These are phyloP conservation scores for Cucurbita argyrosperma DNA, from an alignment of 306 rosid genomes.

Conservation along the genomic window DNA sequence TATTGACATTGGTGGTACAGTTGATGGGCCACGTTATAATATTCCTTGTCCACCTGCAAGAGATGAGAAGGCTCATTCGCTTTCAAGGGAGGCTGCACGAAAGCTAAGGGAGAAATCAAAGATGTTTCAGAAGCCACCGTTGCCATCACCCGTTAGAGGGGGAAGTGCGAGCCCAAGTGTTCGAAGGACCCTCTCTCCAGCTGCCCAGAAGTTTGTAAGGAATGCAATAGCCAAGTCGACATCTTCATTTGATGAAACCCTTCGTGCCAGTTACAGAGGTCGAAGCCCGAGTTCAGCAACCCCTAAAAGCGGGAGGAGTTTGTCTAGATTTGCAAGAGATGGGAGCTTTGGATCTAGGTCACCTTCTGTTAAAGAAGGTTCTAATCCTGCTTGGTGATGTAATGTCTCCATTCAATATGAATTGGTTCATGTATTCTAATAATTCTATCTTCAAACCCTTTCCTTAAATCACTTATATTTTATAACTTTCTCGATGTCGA, in stretches of 20 bases:
- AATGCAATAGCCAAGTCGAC: conserved; percentile 74
- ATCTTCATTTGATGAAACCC: conserved; percentile 75
- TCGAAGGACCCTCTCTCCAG: conserved; percentile 72
- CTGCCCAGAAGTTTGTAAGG: conserved; percentile 93
- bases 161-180: conserved; percentile 87
- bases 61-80: conserved; percentile 85
- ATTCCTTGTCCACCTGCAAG: conserved; percentile 59
- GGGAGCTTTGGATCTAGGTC: conserved; percentile 59
- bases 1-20: conserved; percentile 66
- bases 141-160: conserved; percentile 75
- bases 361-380: conserved; percentile 69
- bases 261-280: conserved; percentile 93
- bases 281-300: conserved; percentile 59
- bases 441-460: background rate
- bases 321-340: conserved; percentile 66
- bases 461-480: background rate
- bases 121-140: conserved; percentile 74
- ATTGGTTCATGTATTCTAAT: conserved; percentile 1
- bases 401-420: conserved; percentile 1
- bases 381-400: conserved; percentile 68
- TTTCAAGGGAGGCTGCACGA: conserved; percentile 78
- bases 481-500: background rate
- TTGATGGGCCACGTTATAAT: conserved; percentile 81
- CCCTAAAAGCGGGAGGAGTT: conserved; percentile 67
- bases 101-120: conserved; percentile 75